Percentiles rank a stretch among this genome's conserved stretches.
Conservation (phyloP, 2,329 filamentous ascomycete species). For the Talaromyces rugulosus region DNA sequence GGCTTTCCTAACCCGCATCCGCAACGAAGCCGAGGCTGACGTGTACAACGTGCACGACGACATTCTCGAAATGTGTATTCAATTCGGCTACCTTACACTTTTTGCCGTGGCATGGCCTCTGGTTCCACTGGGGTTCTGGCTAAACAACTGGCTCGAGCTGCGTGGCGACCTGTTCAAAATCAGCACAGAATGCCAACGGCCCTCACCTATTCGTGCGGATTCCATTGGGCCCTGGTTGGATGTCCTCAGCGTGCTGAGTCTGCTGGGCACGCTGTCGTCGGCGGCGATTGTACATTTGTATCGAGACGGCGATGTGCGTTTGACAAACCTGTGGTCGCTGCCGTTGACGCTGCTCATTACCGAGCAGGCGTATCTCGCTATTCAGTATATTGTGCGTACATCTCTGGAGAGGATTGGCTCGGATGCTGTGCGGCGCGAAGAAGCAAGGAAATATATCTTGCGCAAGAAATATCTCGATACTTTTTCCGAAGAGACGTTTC, state of each 20-base stretch:
- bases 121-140: slow-evolving; percentile 79
- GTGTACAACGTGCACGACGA: slow-evolving; percentile 87
- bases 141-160: slow-evolving; percentile 96
- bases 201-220: slow-evolving; percentile 83
- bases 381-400: slow-evolving; percentile 65
- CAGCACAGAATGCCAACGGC: slow-evolving; percentile 80
- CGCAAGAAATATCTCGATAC: slow-evolving; percentile 68
- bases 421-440: slow-evolving; percentile 76
- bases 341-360: slow-evolving; percentile 74
- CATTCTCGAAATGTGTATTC: slow-evolving; percentile 88
- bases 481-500: slow-evolving; percentile 10
- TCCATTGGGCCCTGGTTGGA: slow-evolving; percentile 92
- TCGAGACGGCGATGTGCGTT: slow-evolving; percentile 60
- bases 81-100: slow-evolving; percentile 82
- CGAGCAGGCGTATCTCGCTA: slow-evolving; percentile 77
- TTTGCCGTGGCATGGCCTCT: slow-evolving; percentile 95
- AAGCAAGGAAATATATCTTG: slow-evolving; percentile 70
- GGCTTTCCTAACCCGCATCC: slow-evolving; percentile 73
- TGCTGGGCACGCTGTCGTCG: slow-evolving; percentile 85
- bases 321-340: slow-evolving; percentile 71
- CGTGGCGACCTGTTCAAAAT: slow-evolving; percentile 94
- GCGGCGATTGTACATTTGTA: slow-evolving; percentile 88
- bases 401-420: slow-evolving; percentile 75
- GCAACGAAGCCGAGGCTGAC: slow-evolving; percentile 75
- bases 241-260: slow-evolving; percentile 81